These are phyloP conservation scores for Aphanomyces cochlioides DNA, from an alignment of 352 stramenopile genomes.

Conservation along the genomic window DNA sequence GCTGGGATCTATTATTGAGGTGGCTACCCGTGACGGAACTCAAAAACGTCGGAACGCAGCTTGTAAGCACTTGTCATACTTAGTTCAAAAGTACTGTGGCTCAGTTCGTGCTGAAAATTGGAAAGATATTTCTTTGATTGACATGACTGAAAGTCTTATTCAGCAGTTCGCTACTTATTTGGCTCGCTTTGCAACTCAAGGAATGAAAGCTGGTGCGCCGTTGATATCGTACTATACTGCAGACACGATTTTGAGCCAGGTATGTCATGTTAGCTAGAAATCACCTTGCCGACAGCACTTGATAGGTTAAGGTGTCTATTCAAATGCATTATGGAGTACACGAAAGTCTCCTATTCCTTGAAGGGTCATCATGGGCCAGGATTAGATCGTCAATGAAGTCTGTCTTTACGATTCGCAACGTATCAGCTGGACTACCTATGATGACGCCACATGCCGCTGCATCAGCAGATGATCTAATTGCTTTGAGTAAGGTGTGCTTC, in stretches of 20 bases:
- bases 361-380: no score
- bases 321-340: not conserved
- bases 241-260: not conserved
- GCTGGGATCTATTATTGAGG: no score
- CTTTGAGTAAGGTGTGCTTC: no score
- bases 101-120: no score
- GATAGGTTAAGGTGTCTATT: not conserved
- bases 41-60: no score
- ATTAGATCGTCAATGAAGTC: not conserved
- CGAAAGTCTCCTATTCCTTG: not conserved
- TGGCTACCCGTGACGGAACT: no score
- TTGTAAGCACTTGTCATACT: no score
- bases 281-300: no score
- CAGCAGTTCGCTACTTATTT: not conserved
- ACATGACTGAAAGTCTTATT: no score
- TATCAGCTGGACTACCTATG: not conserved
- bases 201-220: not conserved
- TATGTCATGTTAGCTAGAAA: no score
- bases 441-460: not conserved
- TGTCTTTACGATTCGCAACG: not conserved
- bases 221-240: not conserved
- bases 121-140: no score
- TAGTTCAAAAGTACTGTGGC: no score
- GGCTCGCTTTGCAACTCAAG: not conserved
- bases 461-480: not conserved